Evolutionary conservation across 73 alveolate genomes (phyloP), one percentile per base, ranked within the genome.

Genomic region (Stentor coeruleus): DNA sequence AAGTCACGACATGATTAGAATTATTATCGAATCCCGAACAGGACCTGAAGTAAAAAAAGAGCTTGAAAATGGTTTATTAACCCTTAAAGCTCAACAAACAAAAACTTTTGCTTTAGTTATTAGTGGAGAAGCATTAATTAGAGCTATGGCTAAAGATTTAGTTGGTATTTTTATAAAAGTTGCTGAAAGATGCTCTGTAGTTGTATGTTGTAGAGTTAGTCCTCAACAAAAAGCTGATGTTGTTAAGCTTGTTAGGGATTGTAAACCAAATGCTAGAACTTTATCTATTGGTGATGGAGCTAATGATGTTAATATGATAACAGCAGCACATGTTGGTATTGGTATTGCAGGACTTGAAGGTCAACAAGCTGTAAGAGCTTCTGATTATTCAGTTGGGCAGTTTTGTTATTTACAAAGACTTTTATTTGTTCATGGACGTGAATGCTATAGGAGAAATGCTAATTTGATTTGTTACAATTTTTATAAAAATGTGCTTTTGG

Each of bases 261-360:
- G n/a, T n/a, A n/a, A n/a, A n/a, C n/a, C n/a, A n/a, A n/a, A n/a
- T n/a, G n/a, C n/a, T n/a, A n/a, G n/a, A n/a, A n/a, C n/a, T n/a
- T n/a, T n/a, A n/a, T n/a, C n/a, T n/a, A n/a, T n/a, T 42, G 99
- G 98, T 3, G 99, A 96, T 58, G 99, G 99, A 26, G 98, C 98
- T 31, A 96, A 96, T 87, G 99, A 96, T 90, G 98, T 96, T 4
- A 95, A 91, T 82, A 96, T 96, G 98, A 96, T 96, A 59, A 93
- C 96, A 58, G 96, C 91, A 33, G 99, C 99, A 4, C 95, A 97
- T 86, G 94, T n/a, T 15, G 99, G 99, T n/a, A 84, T 97, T 3
- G 99, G 99, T 20, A 88, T 97, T 38, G 87, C 88, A 80, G 98
- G 99, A 20, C 89, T 84, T 59, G 99, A 96, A 86, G 99, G 99